These are phyloP conservation scores for Chaetomiaceae sp. DNA, from an alignment of 2,329 filamentous ascomycete species.

Conservation along the genomic window DNA sequence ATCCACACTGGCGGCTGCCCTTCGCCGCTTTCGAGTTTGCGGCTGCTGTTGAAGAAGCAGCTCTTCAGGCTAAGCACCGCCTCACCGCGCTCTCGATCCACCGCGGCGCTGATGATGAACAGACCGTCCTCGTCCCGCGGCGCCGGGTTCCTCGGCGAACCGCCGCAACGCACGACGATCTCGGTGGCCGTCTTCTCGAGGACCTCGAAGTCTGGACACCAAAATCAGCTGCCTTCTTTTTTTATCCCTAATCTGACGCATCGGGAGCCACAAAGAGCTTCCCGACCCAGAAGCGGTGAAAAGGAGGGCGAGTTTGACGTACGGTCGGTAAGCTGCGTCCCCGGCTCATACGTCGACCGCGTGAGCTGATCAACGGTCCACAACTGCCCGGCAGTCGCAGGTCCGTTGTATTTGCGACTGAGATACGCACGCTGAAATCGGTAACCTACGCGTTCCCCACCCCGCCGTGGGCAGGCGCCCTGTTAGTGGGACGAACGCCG, in stretches of 20 bases:
- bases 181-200: conserved; percentile 54
- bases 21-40: conserved; percentile 30
- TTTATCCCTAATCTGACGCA: no score
- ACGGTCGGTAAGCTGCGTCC: conserved; percentile 61
- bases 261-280: no score
- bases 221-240: no score
- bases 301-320: no score
- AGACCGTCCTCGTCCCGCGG: conserved; percentile 57
- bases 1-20: conserved; percentile 33
- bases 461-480: no score
- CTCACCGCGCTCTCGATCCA: conserved; percentile 53
- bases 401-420: conserved; percentile 51
- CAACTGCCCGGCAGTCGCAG: conserved; percentile 52
- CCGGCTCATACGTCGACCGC: conserved; percentile 52
- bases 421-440: conserved; percentile 53
- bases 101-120: conserved; percentile 56
- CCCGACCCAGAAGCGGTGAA: no score
- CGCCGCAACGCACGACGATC: conserved; percentile 61
- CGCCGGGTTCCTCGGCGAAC: conserved; percentile 51
- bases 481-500: no score
- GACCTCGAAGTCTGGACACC: conserved; percentile 70
- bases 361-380: conserved; percentile 53
- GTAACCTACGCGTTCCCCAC: no score
- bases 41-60: conserved; percentile 47
- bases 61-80: conserved; percentile 62